Percentiles rank a stretch among this genome's conserved stretches.
These are phyloP conservation scores for Diplocarpon rosae DNA, from an alignment of 2,329 filamentous ascomycete genomes.

Conservation along the genomic window DNA sequence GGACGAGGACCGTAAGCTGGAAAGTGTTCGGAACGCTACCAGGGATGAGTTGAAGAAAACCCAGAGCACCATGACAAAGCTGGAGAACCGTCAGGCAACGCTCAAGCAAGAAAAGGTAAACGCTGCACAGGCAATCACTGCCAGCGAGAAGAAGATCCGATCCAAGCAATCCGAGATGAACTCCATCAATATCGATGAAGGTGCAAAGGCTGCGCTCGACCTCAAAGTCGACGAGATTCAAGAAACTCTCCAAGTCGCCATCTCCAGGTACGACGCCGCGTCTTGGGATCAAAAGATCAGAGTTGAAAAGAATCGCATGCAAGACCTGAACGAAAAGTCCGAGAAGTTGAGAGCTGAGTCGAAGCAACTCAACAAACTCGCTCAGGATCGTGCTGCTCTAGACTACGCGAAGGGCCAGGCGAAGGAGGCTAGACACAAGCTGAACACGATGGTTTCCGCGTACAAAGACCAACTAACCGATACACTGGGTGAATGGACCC, in stretches of 20 bases:
- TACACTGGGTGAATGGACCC: conserved; percentile 60
- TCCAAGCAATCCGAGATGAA: conserved; percentile 58
- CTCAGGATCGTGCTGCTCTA: conserved; percentile 72
- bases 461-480: conserved; percentile 60
- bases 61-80: conserved; percentile 58
- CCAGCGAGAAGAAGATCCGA: conserved; percentile 60
- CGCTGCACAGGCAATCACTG: conserved; percentile 59
- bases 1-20: conserved; percentile 71
- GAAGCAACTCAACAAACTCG: conserved; percentile 68
- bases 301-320: conserved; percentile 52
- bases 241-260: conserved; percentile 47
- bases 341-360: conserved; percentile 69
- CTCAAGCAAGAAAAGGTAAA: conserved; percentile 64
- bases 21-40: conserved; percentile 62
- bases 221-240: conserved; percentile 61
- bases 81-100: conserved; percentile 63
- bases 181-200: conserved; percentile 76
- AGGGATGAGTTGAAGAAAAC: conserved; percentile 63
- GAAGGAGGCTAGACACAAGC: conserved; percentile 58
- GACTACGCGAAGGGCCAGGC: conserved; percentile 75
- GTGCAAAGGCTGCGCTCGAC: conserved; percentile 66
- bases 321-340: conserved; percentile 59
- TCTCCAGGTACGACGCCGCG: conserved; percentile 49
- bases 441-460: conserved; percentile 67
- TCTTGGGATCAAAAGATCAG: conserved; percentile 63